phyloP scores from a whole-genome alignment of 495 filamentous ascomycete genomes.

The Hypoxylon rickii region DNA sequence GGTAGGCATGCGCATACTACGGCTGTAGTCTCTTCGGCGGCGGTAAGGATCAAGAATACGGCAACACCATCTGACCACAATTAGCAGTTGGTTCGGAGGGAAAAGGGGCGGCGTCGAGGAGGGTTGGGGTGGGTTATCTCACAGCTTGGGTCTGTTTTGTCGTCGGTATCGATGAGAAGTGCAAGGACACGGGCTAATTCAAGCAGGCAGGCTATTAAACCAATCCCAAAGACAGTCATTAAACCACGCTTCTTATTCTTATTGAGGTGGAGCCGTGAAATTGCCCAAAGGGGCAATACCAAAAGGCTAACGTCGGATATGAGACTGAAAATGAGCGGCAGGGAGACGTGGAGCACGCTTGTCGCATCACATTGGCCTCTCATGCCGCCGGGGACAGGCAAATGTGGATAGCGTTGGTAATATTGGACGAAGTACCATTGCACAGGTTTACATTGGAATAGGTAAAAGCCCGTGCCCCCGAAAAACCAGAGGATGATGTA shows the following conservation, averaged over 20 bases:
- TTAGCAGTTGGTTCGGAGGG: too few species aligned
- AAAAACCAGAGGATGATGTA: conserved; percentile 41
- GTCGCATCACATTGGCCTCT: conserved; percentile 38
- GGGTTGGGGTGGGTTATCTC: conserved; percentile 7
- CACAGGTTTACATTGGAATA: conserved; percentile 40
- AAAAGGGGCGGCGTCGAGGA: too few species aligned
- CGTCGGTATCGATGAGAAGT: conserved; percentile 35
- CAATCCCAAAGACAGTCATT: conserved; percentile 40
- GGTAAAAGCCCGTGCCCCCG: conserved; percentile 35
- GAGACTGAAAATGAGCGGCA: conserved; percentile 28
- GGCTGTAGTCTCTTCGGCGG: conserved; percentile 35
- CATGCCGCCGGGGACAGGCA: conserved; percentile 21
- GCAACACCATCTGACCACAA: conserved; percentile 27
- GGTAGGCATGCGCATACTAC: conserved; percentile 34
- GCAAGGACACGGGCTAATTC: conserved; percentile 31
- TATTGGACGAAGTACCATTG: conserved; percentile 39
- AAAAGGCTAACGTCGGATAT: conserved; percentile 28
- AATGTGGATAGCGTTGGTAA: conserved; percentile 18
- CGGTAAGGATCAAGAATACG: conserved; percentile 31
- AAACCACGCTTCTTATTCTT: conserved; percentile 38
- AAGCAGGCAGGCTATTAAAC: conserved; percentile 29
- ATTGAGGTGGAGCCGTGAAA: conserved; percentile 34
- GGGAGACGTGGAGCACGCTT: conserved; percentile 31
- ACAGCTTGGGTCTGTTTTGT: conserved; percentile 40
- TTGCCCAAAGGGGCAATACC: conserved; percentile 37